Percentiles rank a stretch among this genome's conserved stretches.
These are phyloP conservation scores for Zizania latifolia DNA, from an alignment of 176 grass and related monocot genomes.

Conservation along the genomic window DNA sequence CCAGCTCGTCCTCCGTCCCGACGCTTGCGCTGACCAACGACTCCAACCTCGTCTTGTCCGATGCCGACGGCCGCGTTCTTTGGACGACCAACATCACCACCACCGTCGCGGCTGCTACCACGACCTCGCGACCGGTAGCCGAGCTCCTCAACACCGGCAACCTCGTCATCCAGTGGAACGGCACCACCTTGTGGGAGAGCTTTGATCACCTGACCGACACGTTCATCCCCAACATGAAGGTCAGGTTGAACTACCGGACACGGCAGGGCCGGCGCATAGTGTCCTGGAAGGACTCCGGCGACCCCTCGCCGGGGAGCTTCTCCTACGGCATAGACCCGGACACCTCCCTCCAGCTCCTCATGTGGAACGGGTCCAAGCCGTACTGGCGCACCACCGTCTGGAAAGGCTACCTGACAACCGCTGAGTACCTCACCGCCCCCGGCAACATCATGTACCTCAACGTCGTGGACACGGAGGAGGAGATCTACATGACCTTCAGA, in stretches of 20 bases:
- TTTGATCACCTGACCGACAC: conserved; percentile 46
- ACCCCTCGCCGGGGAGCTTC: conserved; percentile 41
- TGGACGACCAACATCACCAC: conserved; percentile 12
- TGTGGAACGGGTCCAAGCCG: conserved; percentile 22
- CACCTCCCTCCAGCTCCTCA: conserved; percentile 21
- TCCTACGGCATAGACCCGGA: conserved; percentile 38
- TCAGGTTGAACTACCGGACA: background rate
- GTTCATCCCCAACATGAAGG: conserved; percentile 36
- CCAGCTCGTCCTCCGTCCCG: background rate
- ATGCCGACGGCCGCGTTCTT: background rate
- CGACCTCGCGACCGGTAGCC: background rate
- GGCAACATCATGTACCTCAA: background rate
- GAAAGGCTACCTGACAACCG: conserved; percentile 5
- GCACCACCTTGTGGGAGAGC: conserved; percentile 28
- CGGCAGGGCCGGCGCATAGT: background rate
- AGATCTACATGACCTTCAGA: background rate
- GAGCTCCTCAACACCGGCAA: conserved; percentile 39
- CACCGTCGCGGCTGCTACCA: too few species aligned
- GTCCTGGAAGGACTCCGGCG: conserved; percentile 29
- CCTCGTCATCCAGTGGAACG: conserved; percentile 16
- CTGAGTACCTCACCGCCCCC: background rate
- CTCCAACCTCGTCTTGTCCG: conserved; percentile 5
- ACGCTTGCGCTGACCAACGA: background rate
- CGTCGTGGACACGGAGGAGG: background rate
- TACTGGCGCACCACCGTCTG: conserved; percentile 37